Evolutionary conservation across 345 rosid species (phyloP).

Genomic region (Conringia planisiliqua): DNA sequence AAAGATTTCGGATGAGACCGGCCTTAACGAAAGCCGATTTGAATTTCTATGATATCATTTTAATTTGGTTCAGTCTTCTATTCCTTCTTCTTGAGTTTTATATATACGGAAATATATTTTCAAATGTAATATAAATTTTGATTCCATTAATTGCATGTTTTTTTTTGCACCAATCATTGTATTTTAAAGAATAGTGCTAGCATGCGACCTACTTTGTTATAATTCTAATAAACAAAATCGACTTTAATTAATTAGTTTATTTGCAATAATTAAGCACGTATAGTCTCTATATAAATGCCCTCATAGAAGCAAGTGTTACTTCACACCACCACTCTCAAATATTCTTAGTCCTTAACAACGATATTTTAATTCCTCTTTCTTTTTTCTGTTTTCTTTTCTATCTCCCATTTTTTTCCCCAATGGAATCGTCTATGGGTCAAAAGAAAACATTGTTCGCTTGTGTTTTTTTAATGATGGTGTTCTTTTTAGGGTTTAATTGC

Average conservation of each 20-base stretch:
- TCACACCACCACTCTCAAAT: slow-evolving; percentile 22
- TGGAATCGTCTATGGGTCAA: slow-evolving; percentile 44
- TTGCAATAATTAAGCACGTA: slow-evolving; percentile 7
- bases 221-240: neutral
- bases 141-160: slow-evolving; percentile 9
- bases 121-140: neutral
- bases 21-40: slow-evolving; percentile 5
- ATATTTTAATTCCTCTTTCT: neutral
- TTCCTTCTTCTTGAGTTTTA: neutral
- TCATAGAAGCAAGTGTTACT: slow-evolving; percentile 22
- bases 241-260: slow-evolving; percentile 17
- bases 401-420: slow-evolving; percentile 10
- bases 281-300: slow-evolving; percentile 20
- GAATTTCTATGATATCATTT: neutral
- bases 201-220: slow-evolving; percentile 23
- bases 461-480: slow-evolving; percentile 33
- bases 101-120: neutral
- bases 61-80: neutral
- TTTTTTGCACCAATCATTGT: slow-evolving; percentile 9
- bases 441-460: slow-evolving; percentile 30
- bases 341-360: slow-evolving; percentile 1
- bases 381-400: slow-evolving; percentile 19
- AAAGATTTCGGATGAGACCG: neutral
- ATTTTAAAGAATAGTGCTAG: neutral
- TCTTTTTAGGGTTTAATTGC: slow-evolving; percentile 29